phyloP scores from a whole-genome alignment of 257 asterid species.

The Mitragyna speciosa region DNA sequence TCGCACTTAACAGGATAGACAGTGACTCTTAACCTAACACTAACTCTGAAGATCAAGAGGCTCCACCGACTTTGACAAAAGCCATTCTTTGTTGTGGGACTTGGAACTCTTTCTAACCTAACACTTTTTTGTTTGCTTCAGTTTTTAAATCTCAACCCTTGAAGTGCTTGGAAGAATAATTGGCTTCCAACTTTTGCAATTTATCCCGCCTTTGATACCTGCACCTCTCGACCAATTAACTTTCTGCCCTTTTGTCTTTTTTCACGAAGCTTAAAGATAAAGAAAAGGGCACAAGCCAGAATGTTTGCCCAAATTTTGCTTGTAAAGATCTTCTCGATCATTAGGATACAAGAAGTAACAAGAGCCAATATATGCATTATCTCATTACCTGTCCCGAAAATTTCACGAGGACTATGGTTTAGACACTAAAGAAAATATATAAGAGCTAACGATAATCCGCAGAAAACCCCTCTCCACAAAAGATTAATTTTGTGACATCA shows the following conservation, averaged over 20 bases:
- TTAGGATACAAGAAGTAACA: not conserved
- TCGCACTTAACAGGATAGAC: not conserved
- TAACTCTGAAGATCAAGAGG: not conserved
- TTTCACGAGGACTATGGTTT: not conserved
- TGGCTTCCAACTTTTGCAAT: not conserved
- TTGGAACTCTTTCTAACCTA: not conserved
- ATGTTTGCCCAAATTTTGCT: not conserved
- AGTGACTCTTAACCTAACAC: slow-evolving; percentile 24
- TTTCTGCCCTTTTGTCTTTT: not conserved
- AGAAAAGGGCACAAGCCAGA: not conserved
- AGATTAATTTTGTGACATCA: not conserved
- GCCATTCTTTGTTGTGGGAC: not conserved
- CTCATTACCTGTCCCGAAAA: too few species aligned
- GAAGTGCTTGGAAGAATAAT: not conserved
- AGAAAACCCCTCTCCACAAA: not conserved
- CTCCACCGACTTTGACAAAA: slow-evolving; percentile 21
- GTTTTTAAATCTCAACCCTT: not conserved
- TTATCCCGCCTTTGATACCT: not conserved
- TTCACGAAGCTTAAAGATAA: not conserved
- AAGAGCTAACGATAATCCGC: not conserved
- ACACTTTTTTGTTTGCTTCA: not conserved
- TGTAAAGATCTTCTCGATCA: not conserved
- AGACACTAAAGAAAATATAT: not conserved
- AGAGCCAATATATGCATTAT: too few species aligned
- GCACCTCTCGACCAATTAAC: not conserved